Conservation (phyloP, 208 protist species). For the Polymyxa betae region DNA sequence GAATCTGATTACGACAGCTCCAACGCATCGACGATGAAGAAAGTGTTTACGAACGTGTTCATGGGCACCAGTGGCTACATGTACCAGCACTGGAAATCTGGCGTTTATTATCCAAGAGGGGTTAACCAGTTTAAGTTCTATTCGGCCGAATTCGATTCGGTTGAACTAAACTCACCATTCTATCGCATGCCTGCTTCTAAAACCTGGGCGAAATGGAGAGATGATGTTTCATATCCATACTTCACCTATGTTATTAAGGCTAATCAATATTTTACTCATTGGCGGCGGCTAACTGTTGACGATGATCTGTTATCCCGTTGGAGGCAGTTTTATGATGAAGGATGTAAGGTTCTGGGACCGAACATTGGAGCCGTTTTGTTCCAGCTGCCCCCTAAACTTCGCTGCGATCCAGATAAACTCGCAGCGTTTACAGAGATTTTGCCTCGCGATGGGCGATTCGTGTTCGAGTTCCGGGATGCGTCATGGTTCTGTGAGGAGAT, state of each 20-base stretch:
- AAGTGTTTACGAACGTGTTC: too few relatives aligned
- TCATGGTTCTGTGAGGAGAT: slow-evolving; percentile 16
- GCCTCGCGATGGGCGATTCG: neutral
- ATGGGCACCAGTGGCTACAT: slow-evolving; percentile 27
- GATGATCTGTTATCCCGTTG: neutral
- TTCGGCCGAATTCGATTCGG: slow-evolving; percentile 18
- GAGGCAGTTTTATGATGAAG: neutral
- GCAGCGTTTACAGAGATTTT: neutral
- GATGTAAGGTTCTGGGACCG: neutral
- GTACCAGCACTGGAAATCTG: neutral
- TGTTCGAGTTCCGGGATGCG: slow-evolving; percentile 38
- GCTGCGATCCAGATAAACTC: neutral
- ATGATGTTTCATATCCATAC: neutral
- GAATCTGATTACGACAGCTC: too few relatives aligned
- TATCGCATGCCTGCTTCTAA: neutral
- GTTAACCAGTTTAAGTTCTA: slow-evolving; percentile 40
- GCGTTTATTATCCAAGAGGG: neutral
- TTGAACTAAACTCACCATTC: slow-evolving; percentile 42
- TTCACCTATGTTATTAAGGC: slow-evolving; percentile 40
- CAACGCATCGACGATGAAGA: too few relatives aligned
- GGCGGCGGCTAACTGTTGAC: neutral
- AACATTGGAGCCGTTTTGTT: slow-evolving; percentile 19
- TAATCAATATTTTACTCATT: slow-evolving; percentile 42
- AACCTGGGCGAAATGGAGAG: slow-evolving; percentile 20
- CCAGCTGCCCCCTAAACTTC: neutral